phyloP scores from a whole-genome alignment of 2,329 filamentous ascomycete genomes.

The Nakataea oryzae region DNA sequence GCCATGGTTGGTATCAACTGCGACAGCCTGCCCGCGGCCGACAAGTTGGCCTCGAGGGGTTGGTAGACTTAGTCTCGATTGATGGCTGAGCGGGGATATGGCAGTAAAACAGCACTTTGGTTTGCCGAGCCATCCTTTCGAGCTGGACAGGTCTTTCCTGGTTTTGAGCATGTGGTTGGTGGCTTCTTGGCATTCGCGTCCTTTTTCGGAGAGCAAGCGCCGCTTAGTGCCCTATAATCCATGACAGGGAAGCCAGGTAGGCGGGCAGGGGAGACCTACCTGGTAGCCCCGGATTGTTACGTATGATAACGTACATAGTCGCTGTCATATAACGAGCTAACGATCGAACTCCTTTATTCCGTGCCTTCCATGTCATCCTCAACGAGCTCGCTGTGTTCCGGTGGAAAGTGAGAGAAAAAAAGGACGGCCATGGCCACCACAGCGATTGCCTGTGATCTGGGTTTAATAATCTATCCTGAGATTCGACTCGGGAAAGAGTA shows the following conservation, averaged over 20 bases:
- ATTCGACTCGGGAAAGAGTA: too few species aligned
- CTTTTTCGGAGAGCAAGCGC: neutral
- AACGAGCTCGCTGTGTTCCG: conserved; percentile 23
- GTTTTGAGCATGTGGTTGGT: neutral
- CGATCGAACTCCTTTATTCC: neutral
- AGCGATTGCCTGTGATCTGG: conserved; percentile 38
- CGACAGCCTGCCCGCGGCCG: conserved; percentile 60
- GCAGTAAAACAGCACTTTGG: neutral
- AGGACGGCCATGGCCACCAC: conserved; percentile 31
- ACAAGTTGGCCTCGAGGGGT: conserved; percentile 77
- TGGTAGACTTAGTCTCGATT: conserved; percentile 47
- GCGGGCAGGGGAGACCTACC: neutral
- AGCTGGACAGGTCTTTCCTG: neutral
- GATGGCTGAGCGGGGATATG: neutral
- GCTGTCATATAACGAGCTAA: neutral
- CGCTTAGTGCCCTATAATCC: neutral
- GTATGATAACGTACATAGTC: neutral
- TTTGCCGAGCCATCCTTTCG: neutral
- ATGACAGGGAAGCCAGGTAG: neutral
- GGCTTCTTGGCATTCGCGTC: neutral
- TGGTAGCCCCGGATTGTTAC: neutral
- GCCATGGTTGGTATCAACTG: conserved; percentile 97
- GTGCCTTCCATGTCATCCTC: conserved; percentile 4
- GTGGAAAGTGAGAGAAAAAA: conserved; percentile 30
- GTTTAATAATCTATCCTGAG: neutral